A percentile compares a stretch with the other conserved stretches of the same genome.
Conservation (phyloP, 176 grass and related monocot genomes). For the Aegilops tauschii region DNA sequence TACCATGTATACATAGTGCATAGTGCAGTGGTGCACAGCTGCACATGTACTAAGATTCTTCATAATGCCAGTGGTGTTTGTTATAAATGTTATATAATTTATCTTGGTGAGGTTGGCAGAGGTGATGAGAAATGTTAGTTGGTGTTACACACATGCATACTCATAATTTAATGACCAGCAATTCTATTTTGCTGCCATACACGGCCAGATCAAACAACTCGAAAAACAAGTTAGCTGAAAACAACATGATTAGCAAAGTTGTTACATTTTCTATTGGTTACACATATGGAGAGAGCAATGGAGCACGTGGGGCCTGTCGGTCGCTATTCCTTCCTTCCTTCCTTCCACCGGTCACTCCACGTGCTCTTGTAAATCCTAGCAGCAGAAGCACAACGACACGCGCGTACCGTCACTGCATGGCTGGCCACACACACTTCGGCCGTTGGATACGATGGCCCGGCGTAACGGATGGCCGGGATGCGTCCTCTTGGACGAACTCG, state of each 20-base stretch:
- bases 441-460: not conserved
- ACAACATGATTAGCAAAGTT: not conserved
- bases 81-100: not conserved
- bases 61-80: not conserved
- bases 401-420: not conserved
- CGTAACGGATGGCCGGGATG: not conserved
- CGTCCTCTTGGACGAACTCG: not conserved
- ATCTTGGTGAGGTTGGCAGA: not conserved
- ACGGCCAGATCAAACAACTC: not conserved
- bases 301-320: not conserved
- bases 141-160: not conserved
- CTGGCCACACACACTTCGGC: too few species aligned
- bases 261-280: not conserved
- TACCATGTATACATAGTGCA: not conserved
- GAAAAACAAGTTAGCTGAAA: not conserved
- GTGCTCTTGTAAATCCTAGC: not conserved
- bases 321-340: not conserved
- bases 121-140: not conserved
- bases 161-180: too few species aligned
- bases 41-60: slow-evolving; percentile 23
- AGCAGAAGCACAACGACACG: not conserved
- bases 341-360: not conserved
- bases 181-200: not conserved
- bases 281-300: not conserved
- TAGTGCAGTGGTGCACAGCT: not conserved